Evolutionary conservation across 306 rosid genomes (phyloP).

Genomic region (Vigna reflexopilosa): DNA sequence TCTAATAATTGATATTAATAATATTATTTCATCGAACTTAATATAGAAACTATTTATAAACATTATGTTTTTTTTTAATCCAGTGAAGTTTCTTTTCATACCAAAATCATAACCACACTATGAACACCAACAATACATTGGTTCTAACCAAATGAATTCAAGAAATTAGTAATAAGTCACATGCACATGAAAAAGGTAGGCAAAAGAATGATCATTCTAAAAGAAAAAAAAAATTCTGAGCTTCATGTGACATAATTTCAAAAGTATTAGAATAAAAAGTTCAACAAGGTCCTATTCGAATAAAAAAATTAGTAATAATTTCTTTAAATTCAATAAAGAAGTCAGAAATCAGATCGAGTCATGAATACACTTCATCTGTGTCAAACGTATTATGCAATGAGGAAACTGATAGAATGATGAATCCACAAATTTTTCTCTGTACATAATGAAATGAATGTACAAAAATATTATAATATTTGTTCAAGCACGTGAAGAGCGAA

Average conservation of each 20-base stretch:
- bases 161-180: not conserved
- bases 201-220: not conserved
- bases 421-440: constrained; percentile 6
- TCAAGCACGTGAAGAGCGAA: constrained; percentile 53
- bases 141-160: too few relatives aligned
- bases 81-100: too few relatives aligned
- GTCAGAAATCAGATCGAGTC: not conserved
- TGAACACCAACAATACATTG: too few relatives aligned
- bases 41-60: too few relatives aligned
- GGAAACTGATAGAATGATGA: constrained; percentile 1
- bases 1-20: too few relatives aligned
- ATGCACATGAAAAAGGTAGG: not conserved
- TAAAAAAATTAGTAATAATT: too few relatives aligned
- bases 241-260: not conserved
- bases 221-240: not conserved
- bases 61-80: too few relatives aligned
- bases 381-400: constrained; percentile 11
- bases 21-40: too few relatives aligned
- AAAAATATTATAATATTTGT: constrained; percentile 27
- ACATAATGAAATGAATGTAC: constrained; percentile 39
- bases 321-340: not conserved
- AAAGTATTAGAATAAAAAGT: not conserved
- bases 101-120: too few relatives aligned
- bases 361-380: constrained; percentile 1
- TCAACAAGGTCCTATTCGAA: not conserved